A percentile compares a stretch with the other conserved stretches of the same genome.
Evolutionary conservation across 371 early-diverging fungal species (phyloP).

Genomic region (Rhizopus stolonifer): DNA sequence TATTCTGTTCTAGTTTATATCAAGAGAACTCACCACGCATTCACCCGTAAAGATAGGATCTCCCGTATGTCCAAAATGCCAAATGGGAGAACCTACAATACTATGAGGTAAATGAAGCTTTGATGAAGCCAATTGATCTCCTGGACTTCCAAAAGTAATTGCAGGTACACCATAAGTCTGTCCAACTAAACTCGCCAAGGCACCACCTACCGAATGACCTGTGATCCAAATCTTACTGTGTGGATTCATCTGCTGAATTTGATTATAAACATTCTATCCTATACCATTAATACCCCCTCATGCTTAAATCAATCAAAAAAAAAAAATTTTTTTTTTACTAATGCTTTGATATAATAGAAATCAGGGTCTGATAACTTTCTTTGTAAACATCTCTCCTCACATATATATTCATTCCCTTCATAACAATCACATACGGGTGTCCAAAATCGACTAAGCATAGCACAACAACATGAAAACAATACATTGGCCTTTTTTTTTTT

Average conservation of each 20-base stretch:
- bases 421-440: constrained; percentile 83
- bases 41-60: constrained; percentile 94
- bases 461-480: constrained; percentile 97
- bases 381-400: constrained; percentile 68
- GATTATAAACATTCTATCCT: no score
- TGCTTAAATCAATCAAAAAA: constrained; percentile 18
- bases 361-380: constrained; percentile 58
- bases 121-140: constrained; percentile 77
- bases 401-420: constrained; percentile 49
- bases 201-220: constrained; percentile 95
- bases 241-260: constrained; percentile 71
- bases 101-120: constrained; percentile 77
- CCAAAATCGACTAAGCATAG: constrained; percentile 83
- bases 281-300: constrained; percentile 53
- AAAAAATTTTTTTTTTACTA: no score
- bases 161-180: constrained; percentile 85
- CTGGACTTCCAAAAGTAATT: constrained; percentile 87
- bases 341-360: constrained; percentile 81
- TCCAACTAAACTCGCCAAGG: constrained; percentile 77
- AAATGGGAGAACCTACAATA: constrained; percentile 68
- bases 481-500: constrained; percentile 56
- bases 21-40: constrained; percentile 58
- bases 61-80: constrained; percentile 89
- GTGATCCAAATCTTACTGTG: constrained; percentile 78
- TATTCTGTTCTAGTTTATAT: constrained; percentile 62